Conservation (phyloP, 257 asterid species). For the Gynochthodes officinalis region DNA sequence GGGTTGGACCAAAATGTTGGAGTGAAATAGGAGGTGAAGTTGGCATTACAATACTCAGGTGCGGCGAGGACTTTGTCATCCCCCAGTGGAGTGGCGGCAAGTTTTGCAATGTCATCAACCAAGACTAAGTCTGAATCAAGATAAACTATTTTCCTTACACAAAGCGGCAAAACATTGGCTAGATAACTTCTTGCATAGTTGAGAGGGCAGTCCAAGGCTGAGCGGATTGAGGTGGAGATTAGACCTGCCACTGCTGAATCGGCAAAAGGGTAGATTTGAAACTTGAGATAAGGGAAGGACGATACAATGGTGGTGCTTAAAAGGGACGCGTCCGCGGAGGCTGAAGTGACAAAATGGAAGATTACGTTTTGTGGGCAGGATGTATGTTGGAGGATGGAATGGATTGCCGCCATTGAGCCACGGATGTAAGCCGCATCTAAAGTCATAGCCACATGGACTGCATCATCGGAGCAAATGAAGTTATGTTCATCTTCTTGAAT, state of each 20-base stretch:
- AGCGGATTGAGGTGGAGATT: conserved; percentile 90
- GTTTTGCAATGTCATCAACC: conserved; percentile 78
- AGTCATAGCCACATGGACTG: conserved; percentile 87
- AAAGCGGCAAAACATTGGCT: conserved; percentile 63
- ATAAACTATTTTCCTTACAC: conserved; percentile 73
- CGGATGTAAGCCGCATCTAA: conserved; percentile 77
- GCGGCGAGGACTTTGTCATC: conserved; percentile 69
- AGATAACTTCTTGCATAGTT: conserved; percentile 91
- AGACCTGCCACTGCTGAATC: conserved; percentile 60
- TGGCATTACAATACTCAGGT: conserved; percentile 91
- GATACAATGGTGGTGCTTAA: conserved; percentile 48
- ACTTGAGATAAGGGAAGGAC: conserved; percentile 73
- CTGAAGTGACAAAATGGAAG: conserved; percentile 75
- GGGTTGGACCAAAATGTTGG: conserved; percentile 92
- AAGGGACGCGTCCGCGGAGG: conserved; percentile 42
- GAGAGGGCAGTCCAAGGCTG: conserved; percentile 90
- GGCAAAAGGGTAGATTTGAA: conserved; percentile 52
- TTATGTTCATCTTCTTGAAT: not conserved
- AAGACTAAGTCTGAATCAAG: conserved; percentile 82
- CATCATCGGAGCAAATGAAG: conserved; percentile 44
- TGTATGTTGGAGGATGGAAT: conserved; percentile 77
- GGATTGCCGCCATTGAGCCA: conserved; percentile 88
- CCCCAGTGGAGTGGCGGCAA: conserved; percentile 51
- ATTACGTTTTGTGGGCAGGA: conserved; percentile 75
- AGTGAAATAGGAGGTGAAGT: conserved; percentile 84